A percentile compares a stretch with the other conserved stretches of the same genome.
Evolutionary conservation across 306 rosid species (phyloP).

Genomic region (Lathyrus aphaca): DNA sequence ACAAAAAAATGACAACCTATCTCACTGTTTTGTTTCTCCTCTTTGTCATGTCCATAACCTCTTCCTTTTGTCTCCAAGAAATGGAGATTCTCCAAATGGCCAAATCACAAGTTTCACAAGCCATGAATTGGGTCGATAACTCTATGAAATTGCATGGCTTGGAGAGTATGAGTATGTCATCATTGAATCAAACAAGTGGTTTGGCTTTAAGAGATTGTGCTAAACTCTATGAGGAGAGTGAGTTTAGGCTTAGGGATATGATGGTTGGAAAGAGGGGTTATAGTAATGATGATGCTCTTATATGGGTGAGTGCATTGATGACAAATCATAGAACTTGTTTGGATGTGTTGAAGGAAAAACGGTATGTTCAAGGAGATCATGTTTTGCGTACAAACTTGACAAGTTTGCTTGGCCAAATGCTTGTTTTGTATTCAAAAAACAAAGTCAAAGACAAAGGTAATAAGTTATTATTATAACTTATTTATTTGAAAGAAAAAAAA

Average conservation of each 20-base stretch:
- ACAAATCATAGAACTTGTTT: slow-evolving; percentile 60
- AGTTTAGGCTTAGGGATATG: slow-evolving; percentile 43
- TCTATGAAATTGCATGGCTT: slow-evolving; percentile 27
- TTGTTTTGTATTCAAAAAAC: slow-evolving; percentile 43
- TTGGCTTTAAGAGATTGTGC: slow-evolving; percentile 58
- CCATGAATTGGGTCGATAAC: slow-evolving; percentile 46
- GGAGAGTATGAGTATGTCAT: not conserved
- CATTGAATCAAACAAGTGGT: not conserved
- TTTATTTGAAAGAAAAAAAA: too few relatives aligned
- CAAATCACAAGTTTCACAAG: slow-evolving; percentile 38
- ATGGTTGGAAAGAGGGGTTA: slow-evolving; percentile 28
- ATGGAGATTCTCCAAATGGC: slow-evolving; percentile 44
- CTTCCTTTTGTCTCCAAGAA: slow-evolving; percentile 42
- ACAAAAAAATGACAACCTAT: slow-evolving; percentile 45
- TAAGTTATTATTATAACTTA: not conserved
- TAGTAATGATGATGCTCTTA: slow-evolving; percentile 46
- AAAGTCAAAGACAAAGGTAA: slow-evolving; percentile 34
- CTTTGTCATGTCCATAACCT: slow-evolving; percentile 32
- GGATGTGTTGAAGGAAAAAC: slow-evolving; percentile 58
- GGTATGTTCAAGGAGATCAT: slow-evolving; percentile 28
- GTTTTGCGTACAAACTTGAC: slow-evolving; percentile 48
- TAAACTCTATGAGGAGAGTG: slow-evolving; percentile 65
- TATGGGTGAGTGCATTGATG: slow-evolving; percentile 60
- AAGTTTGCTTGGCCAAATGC: slow-evolving; percentile 48
- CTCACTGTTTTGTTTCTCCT: slow-evolving; percentile 39